Evolutionary conservation across 2,329 filamentous ascomycete species (phyloP), one percentile per base, ranked within the genome.

Genomic region (Alternaria longipes): DNA sequence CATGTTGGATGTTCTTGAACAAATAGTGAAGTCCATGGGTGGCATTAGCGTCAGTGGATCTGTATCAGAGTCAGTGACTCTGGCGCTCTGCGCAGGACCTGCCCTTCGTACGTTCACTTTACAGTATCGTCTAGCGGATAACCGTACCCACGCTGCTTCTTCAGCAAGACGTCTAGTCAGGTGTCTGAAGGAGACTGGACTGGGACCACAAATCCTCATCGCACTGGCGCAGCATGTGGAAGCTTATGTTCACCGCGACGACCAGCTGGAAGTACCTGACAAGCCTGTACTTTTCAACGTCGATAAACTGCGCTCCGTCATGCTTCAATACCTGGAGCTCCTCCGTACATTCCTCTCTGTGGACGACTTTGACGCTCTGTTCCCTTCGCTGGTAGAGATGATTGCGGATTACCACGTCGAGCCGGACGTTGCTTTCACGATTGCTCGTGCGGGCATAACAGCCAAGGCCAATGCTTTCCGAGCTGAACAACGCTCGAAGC

Each of bases 21-120:
- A 98, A 73, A 86, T 99, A 62, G 91, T 98, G 53, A 89, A 89
- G 36, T 92, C 91, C 3, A 98, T 99, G 95, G 93, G 92, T 18
- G 96, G 96, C 46, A 94, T 99, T 61, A 90, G 94, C 12, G 89
- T 94, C 4, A 90, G 94, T 62, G 87, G 90, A 54, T 92, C 94
- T 73, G 94, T 97, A 73, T 97, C 92, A 30, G 94, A 99, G 68
- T 83, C 89, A 18, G 94, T 97, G 79, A 86, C 97, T 28, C 84
- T 92, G 64, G 93, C 92, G 14, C 93, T 99, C 87, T 92, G 92
- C 41, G 94, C 94, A 62, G 94, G 94, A 14, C 88, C 92, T 53
- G 83, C 90, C 26, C 83, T 99, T 11, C 90, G 92, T 66, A 88
- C 89, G 9, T 91, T 94, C 70, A 96, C 92, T 1, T 85, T 98